Conservation (phyloP, 2,329 filamentous ascomycete genomes). For the Chalara sp. region DNA sequence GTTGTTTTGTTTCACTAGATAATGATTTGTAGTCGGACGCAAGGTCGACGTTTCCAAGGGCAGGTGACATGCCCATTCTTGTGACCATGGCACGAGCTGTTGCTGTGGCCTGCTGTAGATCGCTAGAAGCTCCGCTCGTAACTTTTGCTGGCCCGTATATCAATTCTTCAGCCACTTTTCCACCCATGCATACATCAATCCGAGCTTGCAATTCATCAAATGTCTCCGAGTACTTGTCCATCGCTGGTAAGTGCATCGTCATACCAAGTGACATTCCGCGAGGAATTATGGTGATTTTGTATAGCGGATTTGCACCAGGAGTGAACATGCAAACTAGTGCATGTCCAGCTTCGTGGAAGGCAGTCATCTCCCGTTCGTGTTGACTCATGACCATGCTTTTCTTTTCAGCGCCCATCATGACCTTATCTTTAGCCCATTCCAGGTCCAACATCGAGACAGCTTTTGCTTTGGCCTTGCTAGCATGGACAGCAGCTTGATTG, state of each 20-base stretch:
- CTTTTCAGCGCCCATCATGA: constrained; percentile 93
- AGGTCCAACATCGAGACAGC: constrained; percentile 75
- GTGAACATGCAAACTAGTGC: constrained; percentile 84
- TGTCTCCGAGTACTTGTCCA: constrained; percentile 87
- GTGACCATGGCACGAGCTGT: constrained; percentile 86
- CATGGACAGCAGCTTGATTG: constrained; percentile 90
- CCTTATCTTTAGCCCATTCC: constrained; percentile 97
- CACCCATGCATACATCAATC: constrained; percentile 77
- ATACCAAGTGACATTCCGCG: constrained; percentile 81
- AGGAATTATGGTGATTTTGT: constrained; percentile 96
- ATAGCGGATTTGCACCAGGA: constrained; percentile 66
- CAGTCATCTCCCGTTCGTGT: constrained; percentile 93
- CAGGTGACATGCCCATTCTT: constrained; percentile 79
- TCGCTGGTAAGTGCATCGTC: constrained; percentile 80
- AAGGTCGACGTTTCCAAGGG: constrained; percentile 86
- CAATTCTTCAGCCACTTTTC: constrained; percentile 86
- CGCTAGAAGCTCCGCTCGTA: constrained; percentile 77
- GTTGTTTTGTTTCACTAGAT: constrained; percentile 77
- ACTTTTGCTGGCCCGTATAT: constrained; percentile 88
- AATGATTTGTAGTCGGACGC: constrained; percentile 72
- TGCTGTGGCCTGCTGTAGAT: constrained; percentile 75
- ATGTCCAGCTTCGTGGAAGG: constrained; percentile 93
- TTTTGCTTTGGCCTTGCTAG: constrained; percentile 76
- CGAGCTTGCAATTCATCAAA: constrained; percentile 75
- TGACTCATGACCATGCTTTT: constrained; percentile 84